A percentile compares a stretch with the other conserved stretches of the same genome.
These are phyloP conservation scores for Nelumbo lutea DNA, from an alignment of 164 flowering plant genomes.

Conservation along the genomic window DNA sequence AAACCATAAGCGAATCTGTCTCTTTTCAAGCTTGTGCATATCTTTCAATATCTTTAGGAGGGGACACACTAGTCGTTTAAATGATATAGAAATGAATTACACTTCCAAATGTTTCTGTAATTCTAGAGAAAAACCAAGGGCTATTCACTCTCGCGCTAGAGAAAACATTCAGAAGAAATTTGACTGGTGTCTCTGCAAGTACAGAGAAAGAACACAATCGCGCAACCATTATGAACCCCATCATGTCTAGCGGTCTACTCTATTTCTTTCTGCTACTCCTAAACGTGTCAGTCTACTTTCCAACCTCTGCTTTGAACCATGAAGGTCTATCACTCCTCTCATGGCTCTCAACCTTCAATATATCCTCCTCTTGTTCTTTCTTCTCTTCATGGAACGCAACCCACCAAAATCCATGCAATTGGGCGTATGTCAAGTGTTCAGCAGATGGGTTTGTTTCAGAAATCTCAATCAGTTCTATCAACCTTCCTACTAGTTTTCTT, in stretches of 20 bases:
- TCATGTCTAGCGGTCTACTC: slow-evolving; percentile 33
- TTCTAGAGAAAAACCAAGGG: not conserved
- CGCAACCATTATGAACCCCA: slow-evolving; percentile 14
- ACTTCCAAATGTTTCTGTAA: not conserved
- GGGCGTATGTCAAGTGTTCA: slow-evolving; percentile 48
- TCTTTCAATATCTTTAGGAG: not conserved
- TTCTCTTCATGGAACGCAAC: slow-evolving; percentile 53
- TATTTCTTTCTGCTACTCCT: slow-evolving; percentile 27
- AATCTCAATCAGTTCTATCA: slow-evolving; percentile 35
- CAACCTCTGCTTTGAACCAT: slow-evolving; percentile 34
- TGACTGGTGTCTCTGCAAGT: slow-evolving; percentile 9
- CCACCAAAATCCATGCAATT: slow-evolving; percentile 49
- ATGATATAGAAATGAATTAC: not conserved
- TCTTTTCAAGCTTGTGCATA: not conserved
- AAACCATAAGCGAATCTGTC: not conserved
- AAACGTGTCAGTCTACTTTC: slow-evolving; percentile 19
- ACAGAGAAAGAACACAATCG: slow-evolving; percentile 9
- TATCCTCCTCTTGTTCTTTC: slow-evolving; percentile 31
- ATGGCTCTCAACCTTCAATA: slow-evolving; percentile 55
- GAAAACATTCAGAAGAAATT: not conserved
- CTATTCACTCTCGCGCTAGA: not conserved
- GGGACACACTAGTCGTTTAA: too few species aligned
- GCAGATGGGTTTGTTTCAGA: slow-evolving; percentile 35
- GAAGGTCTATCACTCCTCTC: slow-evolving; percentile 49
- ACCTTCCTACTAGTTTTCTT: slow-evolving; percentile 39